phyloP scores from a whole-genome alignment of 176 grass and related monocot species.

The Bromus sterilis region DNA sequence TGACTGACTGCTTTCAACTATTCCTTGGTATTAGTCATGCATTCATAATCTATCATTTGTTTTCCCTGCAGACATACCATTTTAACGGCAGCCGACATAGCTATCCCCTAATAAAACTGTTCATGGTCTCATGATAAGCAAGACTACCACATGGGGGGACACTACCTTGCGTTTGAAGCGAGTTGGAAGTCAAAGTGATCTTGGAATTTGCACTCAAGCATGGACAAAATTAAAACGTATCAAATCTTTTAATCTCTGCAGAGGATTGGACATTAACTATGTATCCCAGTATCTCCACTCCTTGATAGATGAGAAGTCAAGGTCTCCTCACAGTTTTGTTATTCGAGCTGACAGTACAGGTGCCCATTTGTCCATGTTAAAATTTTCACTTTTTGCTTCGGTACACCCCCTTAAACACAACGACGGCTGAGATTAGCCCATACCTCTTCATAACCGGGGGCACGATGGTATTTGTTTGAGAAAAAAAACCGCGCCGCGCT shows the following conservation, averaged over 20 bases:
- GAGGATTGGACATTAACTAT: conserved; percentile 21
- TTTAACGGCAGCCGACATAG: conserved; percentile 49
- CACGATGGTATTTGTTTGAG: too few relatives aligned
- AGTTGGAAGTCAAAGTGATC: conserved; percentile 37
- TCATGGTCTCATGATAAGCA: conserved; percentile 26
- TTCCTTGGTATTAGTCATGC: neutral
- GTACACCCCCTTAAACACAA: too few relatives aligned
- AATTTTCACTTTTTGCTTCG: too few relatives aligned
- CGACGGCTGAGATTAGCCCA: too few relatives aligned
- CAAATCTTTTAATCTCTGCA: neutral
- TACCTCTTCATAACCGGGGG: too few relatives aligned
- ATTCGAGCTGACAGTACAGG: neutral
- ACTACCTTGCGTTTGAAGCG: conserved; percentile 35
- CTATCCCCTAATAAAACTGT: conserved; percentile 14
- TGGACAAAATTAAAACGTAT: conserved; percentile 19
- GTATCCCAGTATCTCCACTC: conserved; percentile 5
- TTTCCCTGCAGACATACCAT: conserved; percentile 28
- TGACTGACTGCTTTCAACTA: neutral
- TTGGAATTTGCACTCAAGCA: conserved; percentile 20
- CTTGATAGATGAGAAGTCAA: conserved; percentile 50
- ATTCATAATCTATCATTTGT: neutral
- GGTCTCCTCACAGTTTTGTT: conserved; percentile 18
- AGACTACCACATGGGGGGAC: conserved; percentile 40
- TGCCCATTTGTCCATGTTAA: conserved; percentile 36
- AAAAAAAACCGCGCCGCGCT: too few relatives aligned